These are phyloP conservation scores for Saccharomyces pastorianus DNA, from an alignment of 1,139 yeast genomes.

Conservation along the genomic window DNA sequence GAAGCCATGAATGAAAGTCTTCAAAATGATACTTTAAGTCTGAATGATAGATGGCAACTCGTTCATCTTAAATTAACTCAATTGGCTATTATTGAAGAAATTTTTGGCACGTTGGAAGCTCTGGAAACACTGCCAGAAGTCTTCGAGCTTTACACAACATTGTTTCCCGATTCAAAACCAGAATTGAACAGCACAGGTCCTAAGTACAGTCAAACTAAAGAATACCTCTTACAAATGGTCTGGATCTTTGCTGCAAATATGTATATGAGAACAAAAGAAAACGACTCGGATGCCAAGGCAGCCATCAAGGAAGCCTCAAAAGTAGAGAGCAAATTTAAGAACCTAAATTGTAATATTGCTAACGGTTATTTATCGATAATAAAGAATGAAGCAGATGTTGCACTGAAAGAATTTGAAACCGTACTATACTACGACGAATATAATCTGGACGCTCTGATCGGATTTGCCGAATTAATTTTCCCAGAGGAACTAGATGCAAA, in stretches of 20 bases:
- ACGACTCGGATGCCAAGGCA: slow-evolving; percentile 55
- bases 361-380: slow-evolving; percentile 44
- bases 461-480: slow-evolving; percentile 52
- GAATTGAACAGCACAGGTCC: slow-evolving; percentile 14
- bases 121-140: slow-evolving; percentile 60
- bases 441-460: slow-evolving; percentile 55
- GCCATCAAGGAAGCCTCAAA: slow-evolving; percentile 68
- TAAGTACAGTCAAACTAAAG: slow-evolving; percentile 11
- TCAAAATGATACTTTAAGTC: slow-evolving; percentile 16
- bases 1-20: slow-evolving; percentile 26
- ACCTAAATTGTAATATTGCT: slow-evolving; percentile 44
- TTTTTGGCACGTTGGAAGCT: slow-evolving; percentile 53
- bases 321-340: slow-evolving; percentile 19
- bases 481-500: slow-evolving; percentile 16
- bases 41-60: slow-evolving; percentile 45
- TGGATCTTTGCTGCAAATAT: slow-evolving; percentile 73
- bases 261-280: slow-evolving; percentile 47
- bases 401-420: slow-evolving; percentile 60
- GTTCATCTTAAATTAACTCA: slow-evolving; percentile 72
- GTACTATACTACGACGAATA: slow-evolving; percentile 49
- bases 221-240: slow-evolving; percentile 43
- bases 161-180: slow-evolving; percentile 40
- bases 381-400: slow-evolving; percentile 32
- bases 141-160: slow-evolving; percentile 49
- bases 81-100: slow-evolving; percentile 58